Base-by-base conservation (phyloP, 2,329 filamentous ascomycete genomes). In the Delphinella strobiligena region DNA sequence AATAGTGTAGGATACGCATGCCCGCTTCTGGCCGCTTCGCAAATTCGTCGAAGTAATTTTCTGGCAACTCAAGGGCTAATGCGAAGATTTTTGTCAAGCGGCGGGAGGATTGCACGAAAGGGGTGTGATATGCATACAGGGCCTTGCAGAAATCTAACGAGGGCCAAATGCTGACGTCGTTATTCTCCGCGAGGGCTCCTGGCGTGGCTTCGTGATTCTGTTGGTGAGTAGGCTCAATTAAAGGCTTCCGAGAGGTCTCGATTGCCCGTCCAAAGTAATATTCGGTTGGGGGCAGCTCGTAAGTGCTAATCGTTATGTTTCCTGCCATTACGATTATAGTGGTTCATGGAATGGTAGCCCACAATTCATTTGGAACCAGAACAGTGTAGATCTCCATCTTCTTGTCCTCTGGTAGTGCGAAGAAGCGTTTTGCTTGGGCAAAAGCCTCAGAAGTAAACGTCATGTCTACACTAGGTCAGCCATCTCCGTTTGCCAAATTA, bases 371-470 rank as follows among this genome's bases (percentile, higher is more conserved):
- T 2, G 54, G 55, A 0, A 61, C 49, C n/a, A 53, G 43, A 2
- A 53, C 56, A 2, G 58, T 70, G 46, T 63, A 64, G 2, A 69
- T 66, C 35, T 68, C 59, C 43, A 68, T 55, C 45, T 68, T 70
- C 46, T 63, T 65, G 41, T 66, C 58, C 5, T 61, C 50, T 0
- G 63, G 58, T 3, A 67, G 48, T 2, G 58, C 52, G 37, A 69
- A 70, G 37, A 70, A 62, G 1, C 54, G 49, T 19, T 61, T 39
- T 15, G 37, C 37, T 4, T 34, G n/a, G n/a, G n/a, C n/a, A n/a
- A n/a, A n/a, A n/a, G n/a, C n/a, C n/a, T n/a, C n/a, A n/a, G n/a
- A n/a, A n/a, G n/a, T n/a, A n/a, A n/a, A n/a, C n/a, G n/a, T n/a
- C n/a, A n/a, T n/a, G n/a, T n/a, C n/a, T n/a, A n/a, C n/a, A n/a